These are phyloP conservation scores for Debaryomyces nepalensis DNA, from an alignment of 1,139 yeast genomes.

Conservation along the genomic window DNA sequence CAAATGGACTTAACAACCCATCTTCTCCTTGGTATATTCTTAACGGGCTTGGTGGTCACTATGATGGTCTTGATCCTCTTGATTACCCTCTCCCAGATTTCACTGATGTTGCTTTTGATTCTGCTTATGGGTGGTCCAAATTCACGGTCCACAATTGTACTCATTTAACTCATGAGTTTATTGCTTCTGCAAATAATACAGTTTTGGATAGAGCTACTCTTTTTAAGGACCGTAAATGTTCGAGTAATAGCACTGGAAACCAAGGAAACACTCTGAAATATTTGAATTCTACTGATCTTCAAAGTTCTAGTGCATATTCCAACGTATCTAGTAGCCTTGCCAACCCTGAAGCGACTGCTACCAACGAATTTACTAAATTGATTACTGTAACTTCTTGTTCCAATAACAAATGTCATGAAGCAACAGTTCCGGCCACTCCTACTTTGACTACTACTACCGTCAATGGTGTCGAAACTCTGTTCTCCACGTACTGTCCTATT, in stretches of 20 bases:
- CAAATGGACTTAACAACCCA: constrained; percentile 16
- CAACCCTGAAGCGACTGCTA: constrained; percentile 27
- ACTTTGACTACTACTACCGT: constrained; percentile 29
- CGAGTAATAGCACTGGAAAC: too few relatives aligned
- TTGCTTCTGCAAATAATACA: constrained; percentile 13
- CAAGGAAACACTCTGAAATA: too few relatives aligned
- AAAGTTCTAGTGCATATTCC: not conserved
- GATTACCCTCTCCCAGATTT: constrained; percentile 16
- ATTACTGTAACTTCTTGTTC: constrained; percentile 56
- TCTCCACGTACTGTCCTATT: constrained; percentile 43
- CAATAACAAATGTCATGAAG: constrained; percentile 36
- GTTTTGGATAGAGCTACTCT: constrained; percentile 15
- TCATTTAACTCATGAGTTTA: constrained; percentile 16
- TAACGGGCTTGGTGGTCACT: constrained; percentile 17
- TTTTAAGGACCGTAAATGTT: constrained; percentile 10
- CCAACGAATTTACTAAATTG: constrained; percentile 32
- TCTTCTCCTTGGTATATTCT: constrained; percentile 17
- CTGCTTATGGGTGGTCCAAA: constrained; percentile 17
- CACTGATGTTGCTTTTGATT: constrained; percentile 13
- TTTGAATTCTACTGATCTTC: not conserved
- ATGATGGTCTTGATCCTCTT: constrained; percentile 15
- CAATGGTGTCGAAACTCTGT: constrained; percentile 30
- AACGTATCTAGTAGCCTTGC: constrained; percentile 28
- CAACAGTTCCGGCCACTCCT: constrained; percentile 22
- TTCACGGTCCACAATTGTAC: constrained; percentile 17